A percentile compares a stretch with the other conserved stretches of the same genome.
phyloP scores from a whole-genome alignment of 2,329 filamentous ascomycete species.

The Sclerotinia sclerotiorum region DNA sequence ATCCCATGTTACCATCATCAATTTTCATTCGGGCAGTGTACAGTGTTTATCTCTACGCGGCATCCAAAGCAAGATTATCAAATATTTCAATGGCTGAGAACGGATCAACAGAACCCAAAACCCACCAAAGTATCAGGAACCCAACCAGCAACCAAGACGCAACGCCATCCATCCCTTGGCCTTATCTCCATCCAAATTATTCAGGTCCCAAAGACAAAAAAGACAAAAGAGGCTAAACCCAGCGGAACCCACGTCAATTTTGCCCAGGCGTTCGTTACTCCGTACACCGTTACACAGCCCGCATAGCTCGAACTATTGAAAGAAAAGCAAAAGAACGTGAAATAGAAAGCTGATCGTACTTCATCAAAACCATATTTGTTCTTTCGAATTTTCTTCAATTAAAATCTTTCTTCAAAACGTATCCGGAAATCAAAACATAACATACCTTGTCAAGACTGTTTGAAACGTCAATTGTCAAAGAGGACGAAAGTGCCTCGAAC shows the following conservation, averaged over 20 bases:
- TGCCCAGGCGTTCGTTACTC: slow-evolving; percentile 3
- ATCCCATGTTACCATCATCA: background rate
- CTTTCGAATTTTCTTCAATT: background rate
- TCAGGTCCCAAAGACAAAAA: background rate
- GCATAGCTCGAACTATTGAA: background rate
- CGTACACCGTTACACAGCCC: slow-evolving; percentile 4
- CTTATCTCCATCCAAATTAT: background rate
- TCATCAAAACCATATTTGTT: background rate
- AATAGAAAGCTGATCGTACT: background rate
- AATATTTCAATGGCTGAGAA: slow-evolving; percentile 1
- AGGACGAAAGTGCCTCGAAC: slow-evolving; percentile 19
- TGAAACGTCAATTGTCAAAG: slow-evolving; percentile 1
- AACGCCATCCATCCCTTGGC: slow-evolving; percentile 5
- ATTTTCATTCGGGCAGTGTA: background rate
- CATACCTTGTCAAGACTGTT: background rate
- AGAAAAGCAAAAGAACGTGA: background rate
- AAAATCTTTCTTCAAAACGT: background rate
- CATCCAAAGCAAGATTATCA: too few relatives aligned
- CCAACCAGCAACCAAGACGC: background rate
- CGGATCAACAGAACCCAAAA: background rate
- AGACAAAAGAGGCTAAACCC: background rate
- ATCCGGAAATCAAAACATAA: background rate
- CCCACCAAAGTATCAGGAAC: background rate
- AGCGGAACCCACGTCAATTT: background rate
- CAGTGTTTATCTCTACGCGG: background rate